A percentile compares a stretch with the other conserved stretches of the same genome.
These are phyloP conservation scores for Exophiala spinifera DNA, from an alignment of 2,329 filamentous ascomycete species.

Conservation along the genomic window DNA sequence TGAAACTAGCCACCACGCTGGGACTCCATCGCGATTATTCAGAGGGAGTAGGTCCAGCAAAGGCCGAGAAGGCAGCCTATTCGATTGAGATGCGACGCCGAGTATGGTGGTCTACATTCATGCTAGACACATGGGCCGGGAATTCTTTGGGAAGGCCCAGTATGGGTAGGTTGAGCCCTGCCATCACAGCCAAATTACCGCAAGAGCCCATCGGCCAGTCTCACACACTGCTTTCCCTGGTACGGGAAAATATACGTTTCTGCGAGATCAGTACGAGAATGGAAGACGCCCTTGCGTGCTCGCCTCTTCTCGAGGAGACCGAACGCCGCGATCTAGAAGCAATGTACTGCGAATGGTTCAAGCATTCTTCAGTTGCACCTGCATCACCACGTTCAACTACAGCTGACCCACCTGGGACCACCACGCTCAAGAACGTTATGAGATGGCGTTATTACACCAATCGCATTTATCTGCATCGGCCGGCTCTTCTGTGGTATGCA, in stretches of 20 bases:
- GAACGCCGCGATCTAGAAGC: conserved; percentile 66
- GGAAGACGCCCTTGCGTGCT: conserved; percentile 70
- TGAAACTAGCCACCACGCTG: conserved; percentile 71
- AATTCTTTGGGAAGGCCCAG: conserved; percentile 69
- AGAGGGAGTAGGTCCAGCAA: conserved; percentile 43
- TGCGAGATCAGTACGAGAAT: conserved; percentile 75
- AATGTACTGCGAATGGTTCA: conserved; percentile 70
- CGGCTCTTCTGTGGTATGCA: conserved; percentile 65
- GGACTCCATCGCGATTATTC: conserved; percentile 66
- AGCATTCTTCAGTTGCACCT: conserved; percentile 56
- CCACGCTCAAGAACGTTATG: conserved; percentile 54
- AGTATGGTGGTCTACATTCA: conserved; percentile 74
- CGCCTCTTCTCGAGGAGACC: conserved; percentile 63
- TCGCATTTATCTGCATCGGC: conserved; percentile 71
- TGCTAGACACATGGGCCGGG: conserved; percentile 70
- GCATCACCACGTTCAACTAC: conserved; percentile 62
- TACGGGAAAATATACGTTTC: conserved; percentile 70
- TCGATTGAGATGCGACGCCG: conserved; percentile 61
- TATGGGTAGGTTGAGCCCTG: conserved; percentile 64
- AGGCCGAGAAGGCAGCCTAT: conserved; percentile 47
- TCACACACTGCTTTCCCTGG: conserved; percentile 9
- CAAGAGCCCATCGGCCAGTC: conserved; percentile 48
- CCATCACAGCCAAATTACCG: conserved; percentile 64
- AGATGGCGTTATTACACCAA: conserved; percentile 80
- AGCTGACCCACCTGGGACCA: conserved; percentile 16